Evolutionary conservation across 306 rosid species (phyloP), one percentile per base, ranked within the genome.

Genomic region (Trichosanthes cucumerina): DNA sequence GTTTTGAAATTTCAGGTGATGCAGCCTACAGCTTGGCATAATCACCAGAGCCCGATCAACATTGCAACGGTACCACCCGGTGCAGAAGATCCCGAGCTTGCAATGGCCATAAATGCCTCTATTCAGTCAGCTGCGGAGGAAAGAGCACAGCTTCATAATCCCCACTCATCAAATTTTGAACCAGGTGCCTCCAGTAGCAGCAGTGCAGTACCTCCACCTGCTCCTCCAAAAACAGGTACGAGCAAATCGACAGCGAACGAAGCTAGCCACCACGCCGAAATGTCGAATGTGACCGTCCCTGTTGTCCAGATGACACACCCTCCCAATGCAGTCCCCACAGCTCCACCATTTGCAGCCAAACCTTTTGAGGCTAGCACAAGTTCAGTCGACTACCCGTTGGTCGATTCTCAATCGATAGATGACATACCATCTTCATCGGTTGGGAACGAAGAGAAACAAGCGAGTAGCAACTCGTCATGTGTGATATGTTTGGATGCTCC

Each of bases 401-500:
- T 95, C 70, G 93, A 91, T 86, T 79, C 18, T 38, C 85, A 82
- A 81, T 89, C 86, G 8, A 59, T 86, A 9, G 7, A 39, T 13
- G 84, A 84, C 50, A n/a, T 91, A 9, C 77, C 88, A 47, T 83
- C 91, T 79, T 56, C 80, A 80, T 80, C 14, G 36, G 71, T 41
- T 24, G 87, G 82, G 70, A 66, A 84, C 15, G 89, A 77, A 54
- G 78, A 43, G 44, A 65, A 74, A 78, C 93, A 80, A n/a, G 78
- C 60, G 12, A 88, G 73, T 12, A 88, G 53, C 57, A 72, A 26
- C 44, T 87, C 95, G 33, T 80, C 92, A 1, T 95, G 99, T 6
- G 89, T 95, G 78, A 92, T 95, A 79, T 95, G 99, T 84, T 85
- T 95, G 87, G 99, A 95, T 86, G 91, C 99, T 80, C 97, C 92